These are phyloP conservation scores for Lagenidium giganteum DNA, from an alignment of 352 stramenopile species.

Conservation along the genomic window DNA sequence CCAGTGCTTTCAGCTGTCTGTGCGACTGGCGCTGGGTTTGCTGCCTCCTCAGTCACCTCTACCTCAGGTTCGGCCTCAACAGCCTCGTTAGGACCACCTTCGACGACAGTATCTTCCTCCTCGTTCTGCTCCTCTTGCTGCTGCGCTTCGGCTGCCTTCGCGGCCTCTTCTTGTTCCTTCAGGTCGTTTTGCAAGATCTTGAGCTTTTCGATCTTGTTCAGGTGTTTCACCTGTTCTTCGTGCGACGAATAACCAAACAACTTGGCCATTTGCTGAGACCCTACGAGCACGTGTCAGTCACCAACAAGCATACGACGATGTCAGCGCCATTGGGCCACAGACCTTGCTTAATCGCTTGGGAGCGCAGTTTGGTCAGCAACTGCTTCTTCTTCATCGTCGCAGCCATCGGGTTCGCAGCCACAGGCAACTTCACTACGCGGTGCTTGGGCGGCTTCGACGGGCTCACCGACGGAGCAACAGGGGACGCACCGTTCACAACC, in stretches of 20 bases:
- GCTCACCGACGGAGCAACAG: neutral
- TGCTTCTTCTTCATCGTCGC: conserved; percentile 55
- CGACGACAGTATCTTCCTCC: neutral
- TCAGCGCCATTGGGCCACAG: too few relatives aligned
- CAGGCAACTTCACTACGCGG: conserved; percentile 38
- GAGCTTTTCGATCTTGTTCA: conserved; percentile 62
- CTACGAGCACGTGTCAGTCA: conserved; percentile 7
- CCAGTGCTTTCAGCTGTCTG: conserved; percentile 3
- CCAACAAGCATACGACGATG: too few relatives aligned
- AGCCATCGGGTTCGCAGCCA: conserved; percentile 23
- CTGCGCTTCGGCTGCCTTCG: conserved; percentile 5
- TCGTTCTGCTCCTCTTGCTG: conserved; percentile 10
- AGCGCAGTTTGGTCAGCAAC: conserved; percentile 40
- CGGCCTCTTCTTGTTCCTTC: conserved; percentile 8
- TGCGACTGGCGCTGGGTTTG: neutral
- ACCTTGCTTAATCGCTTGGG: conserved; percentile 61
- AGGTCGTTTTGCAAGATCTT: conserved; percentile 49
- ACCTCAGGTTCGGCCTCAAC: conserved; percentile 4
- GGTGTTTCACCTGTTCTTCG: conserved; percentile 58
- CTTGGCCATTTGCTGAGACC: conserved; percentile 59
- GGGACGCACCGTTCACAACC: neutral
- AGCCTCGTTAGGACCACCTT: conserved; percentile 5
- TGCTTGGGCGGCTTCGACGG: conserved; percentile 35
- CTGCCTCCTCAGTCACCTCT: neutral
- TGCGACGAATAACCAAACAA: conserved; percentile 72